These are phyloP conservation scores for Pyrenophora graminea DNA, from an alignment of 2,329 filamentous ascomycete species.

Conservation along the genomic window DNA sequence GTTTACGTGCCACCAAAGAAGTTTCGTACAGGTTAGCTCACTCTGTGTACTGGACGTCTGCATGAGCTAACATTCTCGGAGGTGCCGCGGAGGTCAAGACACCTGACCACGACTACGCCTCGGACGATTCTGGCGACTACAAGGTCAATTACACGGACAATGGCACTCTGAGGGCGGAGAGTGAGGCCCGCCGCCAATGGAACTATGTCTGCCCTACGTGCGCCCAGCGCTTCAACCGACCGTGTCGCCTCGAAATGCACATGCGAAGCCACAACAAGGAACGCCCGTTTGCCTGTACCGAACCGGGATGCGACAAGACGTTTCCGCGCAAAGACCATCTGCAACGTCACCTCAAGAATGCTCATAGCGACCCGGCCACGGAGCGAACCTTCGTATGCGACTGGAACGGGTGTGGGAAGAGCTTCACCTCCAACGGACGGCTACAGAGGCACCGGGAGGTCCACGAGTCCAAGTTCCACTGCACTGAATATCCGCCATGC, in stretches of 20 bases:
- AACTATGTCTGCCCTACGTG: conserved; percentile 79
- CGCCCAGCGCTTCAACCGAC: conserved; percentile 83
- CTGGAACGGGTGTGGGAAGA: conserved; percentile 75
- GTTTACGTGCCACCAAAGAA: conserved; percentile 27
- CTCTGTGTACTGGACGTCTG: conserved; percentile 5
- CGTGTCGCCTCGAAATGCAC: conserved; percentile 75
- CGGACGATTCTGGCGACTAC: conserved; percentile 33
- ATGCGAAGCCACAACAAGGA: conserved; percentile 84
- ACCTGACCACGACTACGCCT: conserved; percentile 20
- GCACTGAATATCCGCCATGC: conserved; percentile 71
- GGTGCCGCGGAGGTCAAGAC: conserved; percentile 13
- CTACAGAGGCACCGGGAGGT: conserved; percentile 77
- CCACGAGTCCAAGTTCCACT: conserved; percentile 78
- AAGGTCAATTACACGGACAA: conserved; percentile 35
- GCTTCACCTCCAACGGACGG: conserved; percentile 78
- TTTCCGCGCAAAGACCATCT: conserved; percentile 88
- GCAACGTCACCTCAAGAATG: conserved; percentile 80
- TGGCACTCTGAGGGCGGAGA: conserved; percentile 34
- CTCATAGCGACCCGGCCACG: conserved; percentile 64
- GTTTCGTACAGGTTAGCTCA: conserved; percentile 28
- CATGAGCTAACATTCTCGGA: conserved; percentile 9
- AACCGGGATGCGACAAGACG: conserved; percentile 74
- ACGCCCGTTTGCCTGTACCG: conserved; percentile 74
- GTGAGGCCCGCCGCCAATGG: conserved; percentile 64
- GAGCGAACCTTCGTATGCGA: conserved; percentile 71